These are phyloP conservation scores for Populus tremula DNA, from an alignment of 345 rosid genomes.

Conservation along the genomic window DNA sequence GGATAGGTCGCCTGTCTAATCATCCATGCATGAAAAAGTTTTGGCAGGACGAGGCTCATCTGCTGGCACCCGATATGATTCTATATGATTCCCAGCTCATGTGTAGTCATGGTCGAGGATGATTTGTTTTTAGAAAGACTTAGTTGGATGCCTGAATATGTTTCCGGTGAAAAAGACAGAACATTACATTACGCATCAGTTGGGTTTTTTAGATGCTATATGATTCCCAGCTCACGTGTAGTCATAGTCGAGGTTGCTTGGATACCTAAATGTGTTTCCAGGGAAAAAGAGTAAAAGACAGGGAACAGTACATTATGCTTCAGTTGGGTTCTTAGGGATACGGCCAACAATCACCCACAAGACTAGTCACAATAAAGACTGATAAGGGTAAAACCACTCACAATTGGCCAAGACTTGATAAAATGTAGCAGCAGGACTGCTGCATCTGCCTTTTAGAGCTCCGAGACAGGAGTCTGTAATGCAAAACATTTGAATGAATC, in stretches of 20 bases:
- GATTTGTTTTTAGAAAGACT: not conserved
- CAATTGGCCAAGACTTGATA: not conserved
- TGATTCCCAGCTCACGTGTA: constrained; percentile 5
- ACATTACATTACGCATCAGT: not conserved
- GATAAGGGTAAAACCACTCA: not conserved
- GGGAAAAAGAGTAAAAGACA: not conserved
- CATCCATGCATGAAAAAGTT: not conserved
- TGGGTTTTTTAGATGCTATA: not conserved
- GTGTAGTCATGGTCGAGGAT: not conserved
- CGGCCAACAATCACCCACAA: not conserved
- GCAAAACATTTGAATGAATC: not conserved
- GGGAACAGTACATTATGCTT: not conserved
- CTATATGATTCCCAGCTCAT: constrained; percentile 8
- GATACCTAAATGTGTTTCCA: not conserved
- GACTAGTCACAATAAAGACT: not conserved
- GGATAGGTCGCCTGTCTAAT: not conserved
- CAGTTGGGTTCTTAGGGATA: not conserved
- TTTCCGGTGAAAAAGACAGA: not conserved
- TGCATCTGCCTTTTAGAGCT: not conserved
- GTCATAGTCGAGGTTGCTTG: not conserved
- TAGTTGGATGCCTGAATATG: not conserved
- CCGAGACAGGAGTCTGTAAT: not conserved
- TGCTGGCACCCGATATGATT: constrained; percentile 4
- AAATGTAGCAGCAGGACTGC: not conserved
- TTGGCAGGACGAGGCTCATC: not conserved